These are phyloP conservation scores for Globisporangium paddicum DNA, from an alignment of 352 stramenopile species.

Conservation along the genomic window DNA sequence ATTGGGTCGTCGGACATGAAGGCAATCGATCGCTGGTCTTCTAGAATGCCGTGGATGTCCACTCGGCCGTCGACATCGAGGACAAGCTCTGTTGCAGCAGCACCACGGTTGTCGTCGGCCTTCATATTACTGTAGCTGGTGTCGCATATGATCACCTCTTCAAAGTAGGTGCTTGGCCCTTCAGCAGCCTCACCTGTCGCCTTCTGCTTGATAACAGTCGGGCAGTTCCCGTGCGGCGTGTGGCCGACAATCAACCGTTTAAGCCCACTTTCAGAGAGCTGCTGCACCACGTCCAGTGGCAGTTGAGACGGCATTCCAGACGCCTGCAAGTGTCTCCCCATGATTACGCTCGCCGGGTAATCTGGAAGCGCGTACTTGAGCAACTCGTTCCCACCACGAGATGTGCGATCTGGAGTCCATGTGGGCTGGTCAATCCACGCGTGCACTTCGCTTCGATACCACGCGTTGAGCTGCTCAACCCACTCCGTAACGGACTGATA, in stretches of 20 bases:
- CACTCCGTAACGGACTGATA: constrained; percentile 45
- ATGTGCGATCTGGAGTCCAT: constrained; percentile 55
- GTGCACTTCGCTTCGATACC: constrained; percentile 67
- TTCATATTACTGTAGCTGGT: constrained; percentile 89
- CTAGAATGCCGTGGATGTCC: constrained; percentile 48
- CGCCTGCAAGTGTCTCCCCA: constrained; percentile 60
- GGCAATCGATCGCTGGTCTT: constrained; percentile 36
- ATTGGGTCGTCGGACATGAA: constrained; percentile 37
- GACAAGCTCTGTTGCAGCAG: constrained; percentile 71
- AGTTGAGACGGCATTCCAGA: constrained; percentile 74
- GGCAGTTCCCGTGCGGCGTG: constrained; percentile 90
- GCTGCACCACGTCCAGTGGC: constrained; percentile 32
- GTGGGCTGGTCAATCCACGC: constrained; percentile 76
- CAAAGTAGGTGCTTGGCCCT: constrained; percentile 24
- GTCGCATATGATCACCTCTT: constrained; percentile 89
- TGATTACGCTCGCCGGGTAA: constrained; percentile 62
- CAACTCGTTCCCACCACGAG: constrained; percentile 58
- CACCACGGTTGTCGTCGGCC: constrained; percentile 70
- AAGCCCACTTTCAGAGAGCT: constrained; percentile 72
- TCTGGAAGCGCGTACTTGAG: constrained; percentile 68
- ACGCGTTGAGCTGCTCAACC: constrained; percentile 77
- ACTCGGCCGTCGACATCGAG: constrained; percentile 48
- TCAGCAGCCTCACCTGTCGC: constrained; percentile 10
- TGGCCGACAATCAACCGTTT: constrained; percentile 88
- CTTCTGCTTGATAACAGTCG: constrained; percentile 79